A percentile compares a stretch with the other conserved stretches of the same genome.
phyloP scores from a whole-genome alignment of 2,329 filamentous ascomycete species.

The Hypomyces perniciosus region DNA sequence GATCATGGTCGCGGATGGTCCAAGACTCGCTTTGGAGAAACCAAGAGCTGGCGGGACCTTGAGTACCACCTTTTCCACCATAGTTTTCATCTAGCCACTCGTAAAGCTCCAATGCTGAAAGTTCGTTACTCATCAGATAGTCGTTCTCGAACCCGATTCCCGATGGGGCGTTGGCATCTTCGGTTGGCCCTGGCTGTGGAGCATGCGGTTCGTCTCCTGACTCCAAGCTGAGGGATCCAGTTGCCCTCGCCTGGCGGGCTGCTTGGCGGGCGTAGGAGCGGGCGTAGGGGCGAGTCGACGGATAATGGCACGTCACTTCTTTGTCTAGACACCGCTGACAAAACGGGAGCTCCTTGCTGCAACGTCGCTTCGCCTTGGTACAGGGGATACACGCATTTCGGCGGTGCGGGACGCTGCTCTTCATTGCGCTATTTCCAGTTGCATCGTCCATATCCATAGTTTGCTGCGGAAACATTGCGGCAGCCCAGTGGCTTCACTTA shows the following conservation, averaged over 20 bases:
- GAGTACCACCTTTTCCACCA: background rate
- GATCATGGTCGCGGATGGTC: conserved; percentile 14
- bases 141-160: background rate
- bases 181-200: too few relatives aligned
- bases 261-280: background rate
- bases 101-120: background rate
- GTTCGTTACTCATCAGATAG: background rate
- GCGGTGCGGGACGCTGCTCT: background rate
- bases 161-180: background rate
- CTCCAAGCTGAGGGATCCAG: too few relatives aligned
- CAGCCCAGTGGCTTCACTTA: too few relatives aligned
- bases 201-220: too few relatives aligned
- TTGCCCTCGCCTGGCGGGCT: too few relatives aligned
- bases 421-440: background rate
- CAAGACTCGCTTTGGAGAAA: conserved; percentile 16
- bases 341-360: conserved; percentile 28
- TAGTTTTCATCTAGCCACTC: background rate
- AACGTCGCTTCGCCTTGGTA: conserved; percentile 32
- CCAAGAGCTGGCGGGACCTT: conserved; percentile 2
- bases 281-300: conserved; percentile 10
- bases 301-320: conserved; percentile 21
- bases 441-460: background rate
- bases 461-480: background rate
- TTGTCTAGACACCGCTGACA: conserved; percentile 28
- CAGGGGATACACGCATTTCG: conserved; percentile 30